Conservation (phyloP, 2,329 filamentous ascomycete genomes). For the Triangularia verruculosa region DNA sequence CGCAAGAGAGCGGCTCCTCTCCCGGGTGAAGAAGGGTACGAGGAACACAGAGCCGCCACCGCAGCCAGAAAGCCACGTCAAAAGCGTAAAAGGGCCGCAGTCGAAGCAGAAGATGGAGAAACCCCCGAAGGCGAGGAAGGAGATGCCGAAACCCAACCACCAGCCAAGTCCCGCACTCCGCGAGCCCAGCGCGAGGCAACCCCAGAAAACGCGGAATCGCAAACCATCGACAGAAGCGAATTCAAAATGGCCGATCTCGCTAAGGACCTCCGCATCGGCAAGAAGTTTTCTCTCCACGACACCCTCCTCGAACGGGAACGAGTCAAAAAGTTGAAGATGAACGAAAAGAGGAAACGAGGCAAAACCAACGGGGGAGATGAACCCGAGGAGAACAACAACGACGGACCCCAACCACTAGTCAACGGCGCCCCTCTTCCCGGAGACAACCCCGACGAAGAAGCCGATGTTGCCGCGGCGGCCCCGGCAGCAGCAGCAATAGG, state of each 20-base stretch:
- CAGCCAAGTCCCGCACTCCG: constrained; percentile 29
- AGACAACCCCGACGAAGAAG: constrained; percentile 4
- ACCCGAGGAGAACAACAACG: constrained; percentile 22
- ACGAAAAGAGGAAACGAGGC: constrained; percentile 41
- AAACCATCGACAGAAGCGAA: constrained; percentile 61
- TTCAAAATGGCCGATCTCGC: constrained; percentile 73
- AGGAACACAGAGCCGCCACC: constrained; percentile 15
- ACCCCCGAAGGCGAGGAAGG: neutral
- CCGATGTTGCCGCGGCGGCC: neutral
- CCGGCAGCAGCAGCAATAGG: constrained; percentile 22
- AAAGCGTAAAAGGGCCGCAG: constrained; percentile 17
- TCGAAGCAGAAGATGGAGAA: constrained; percentile 14
- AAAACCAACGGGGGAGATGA: constrained; percentile 25
- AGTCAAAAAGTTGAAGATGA: constrained; percentile 36
- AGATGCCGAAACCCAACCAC: constrained; percentile 18
- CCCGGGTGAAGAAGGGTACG: constrained; percentile 21
- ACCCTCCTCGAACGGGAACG: constrained; percentile 68
- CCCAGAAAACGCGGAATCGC: constrained; percentile 61
- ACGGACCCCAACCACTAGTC: neutral
- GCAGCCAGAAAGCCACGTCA: constrained; percentile 5
- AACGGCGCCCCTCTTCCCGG: constrained; percentile 20
- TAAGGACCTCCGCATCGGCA: constrained; percentile 66
- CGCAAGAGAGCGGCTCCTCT: constrained; percentile 24
- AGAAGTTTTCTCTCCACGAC: constrained; percentile 70
- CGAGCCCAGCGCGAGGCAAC: constrained; percentile 48